Conservation (phyloP, 2,329 filamentous ascomycete genomes). For the Achaetomium macrosporum region DNA sequence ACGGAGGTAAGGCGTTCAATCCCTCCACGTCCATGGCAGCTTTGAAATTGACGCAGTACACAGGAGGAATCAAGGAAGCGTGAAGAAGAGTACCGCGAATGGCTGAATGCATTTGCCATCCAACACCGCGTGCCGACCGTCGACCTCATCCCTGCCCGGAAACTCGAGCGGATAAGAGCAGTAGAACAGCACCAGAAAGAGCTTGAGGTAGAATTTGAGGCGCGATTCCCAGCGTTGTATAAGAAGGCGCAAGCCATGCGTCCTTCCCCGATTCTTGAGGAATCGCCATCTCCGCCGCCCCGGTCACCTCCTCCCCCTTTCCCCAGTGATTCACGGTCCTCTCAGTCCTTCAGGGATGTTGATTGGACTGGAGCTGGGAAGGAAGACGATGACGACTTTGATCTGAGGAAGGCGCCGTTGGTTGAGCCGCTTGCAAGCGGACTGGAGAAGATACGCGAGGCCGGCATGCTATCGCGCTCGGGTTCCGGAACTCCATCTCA, state of each 20-base stretch:
- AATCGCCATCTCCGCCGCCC: slow-evolving; percentile 5
- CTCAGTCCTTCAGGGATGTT: slow-evolving; percentile 7
- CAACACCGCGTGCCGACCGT: slow-evolving; percentile 37
- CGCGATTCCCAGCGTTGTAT: slow-evolving; percentile 41
- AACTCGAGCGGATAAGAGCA: slow-evolving; percentile 36
- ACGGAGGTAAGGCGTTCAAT: slow-evolving; percentile 29
- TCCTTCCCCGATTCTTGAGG: not conserved
- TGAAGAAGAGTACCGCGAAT: slow-evolving; percentile 38
- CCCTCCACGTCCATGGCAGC: not conserved
- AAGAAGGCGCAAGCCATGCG: slow-evolving; percentile 37
- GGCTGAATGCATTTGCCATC: slow-evolving; percentile 39
- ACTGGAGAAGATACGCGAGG: slow-evolving; percentile 31
- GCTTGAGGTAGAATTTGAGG: slow-evolving; percentile 45
- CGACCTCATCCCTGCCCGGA: slow-evolving; percentile 35
- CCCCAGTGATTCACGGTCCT: not conserved
- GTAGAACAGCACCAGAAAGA: slow-evolving; percentile 42
- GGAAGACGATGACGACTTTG: slow-evolving; percentile 19
- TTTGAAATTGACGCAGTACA: slow-evolving; percentile 14
- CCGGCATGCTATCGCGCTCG: slow-evolving; percentile 2
- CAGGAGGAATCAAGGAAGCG: slow-evolving; percentile 19
- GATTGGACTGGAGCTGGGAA: slow-evolving; percentile 13
- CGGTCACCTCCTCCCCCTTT: slow-evolving; percentile 22
- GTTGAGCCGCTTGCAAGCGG: slow-evolving; percentile 30
- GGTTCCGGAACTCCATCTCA: not conserved
- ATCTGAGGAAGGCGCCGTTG: slow-evolving; percentile 26